Conservation (phyloP, 2,329 filamentous ascomycete genomes). For the Exserohilum rostratum region DNA sequence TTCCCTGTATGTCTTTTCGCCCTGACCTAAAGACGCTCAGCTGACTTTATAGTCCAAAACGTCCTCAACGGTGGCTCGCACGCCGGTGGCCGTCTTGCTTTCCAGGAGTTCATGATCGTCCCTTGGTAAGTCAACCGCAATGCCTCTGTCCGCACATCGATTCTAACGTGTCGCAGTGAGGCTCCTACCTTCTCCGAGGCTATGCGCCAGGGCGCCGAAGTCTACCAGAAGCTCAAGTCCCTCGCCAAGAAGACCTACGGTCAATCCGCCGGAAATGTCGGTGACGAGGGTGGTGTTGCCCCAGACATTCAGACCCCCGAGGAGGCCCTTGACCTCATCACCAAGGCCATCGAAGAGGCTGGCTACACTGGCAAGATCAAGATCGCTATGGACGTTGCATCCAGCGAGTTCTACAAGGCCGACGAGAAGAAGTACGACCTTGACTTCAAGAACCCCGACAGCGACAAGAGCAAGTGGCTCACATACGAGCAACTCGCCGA, state of each 20-base stretch:
- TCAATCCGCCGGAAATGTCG: slow-evolving; percentile 97
- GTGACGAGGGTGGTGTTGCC: slow-evolving; percentile 99
- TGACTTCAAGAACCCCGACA: slow-evolving; percentile 99
- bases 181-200: slow-evolving; percentile 94
- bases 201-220: slow-evolving; percentile 93
- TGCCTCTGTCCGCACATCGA: slow-evolving; percentile 17
- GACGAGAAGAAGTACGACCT: slow-evolving; percentile 99
- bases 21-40: neutral
- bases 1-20: slow-evolving; percentile 50
- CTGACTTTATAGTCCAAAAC: slow-evolving; percentile 49
- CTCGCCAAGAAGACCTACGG: slow-evolving; percentile 99
- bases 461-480: slow-evolving; percentile 95
- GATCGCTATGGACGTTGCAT: slow-evolving; percentile 99
- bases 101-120: slow-evolving; percentile 65
- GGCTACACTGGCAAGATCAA: slow-evolving; percentile 96
- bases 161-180: slow-evolving; percentile 56
- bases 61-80: slow-evolving; percentile 79
- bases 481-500: slow-evolving; percentile 96
- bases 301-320: slow-evolving; percentile 97
- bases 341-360: slow-evolving; percentile 88
- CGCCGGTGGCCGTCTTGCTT: slow-evolving; percentile 84
- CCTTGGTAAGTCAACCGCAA: slow-evolving; percentile 48
- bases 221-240: slow-evolving; percentile 96
- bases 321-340: slow-evolving; percentile 96
- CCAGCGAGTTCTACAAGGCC: slow-evolving; percentile 97